phyloP scores from a whole-genome alignment of 1,284 basidiomycete genomes.

The Naganishia liquefaciens region DNA sequence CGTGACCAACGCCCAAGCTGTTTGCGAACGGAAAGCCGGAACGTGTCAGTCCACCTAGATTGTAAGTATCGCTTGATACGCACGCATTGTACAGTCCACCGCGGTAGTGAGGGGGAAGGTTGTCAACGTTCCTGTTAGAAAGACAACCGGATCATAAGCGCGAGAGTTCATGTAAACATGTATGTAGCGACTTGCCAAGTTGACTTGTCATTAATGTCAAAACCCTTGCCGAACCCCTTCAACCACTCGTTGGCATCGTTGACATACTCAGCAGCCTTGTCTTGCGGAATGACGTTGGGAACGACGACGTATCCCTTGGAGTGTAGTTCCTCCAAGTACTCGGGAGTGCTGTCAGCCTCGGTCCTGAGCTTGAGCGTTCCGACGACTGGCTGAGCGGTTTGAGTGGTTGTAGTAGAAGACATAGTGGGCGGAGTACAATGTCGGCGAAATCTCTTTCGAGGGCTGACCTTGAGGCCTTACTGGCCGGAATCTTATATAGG shows the following conservation, averaged over 20 bases:
- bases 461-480: background rate
- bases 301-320: conserved; percentile 42
- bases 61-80: background rate
- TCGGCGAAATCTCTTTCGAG: background rate
- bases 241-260: conserved; percentile 43
- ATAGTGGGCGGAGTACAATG: background rate
- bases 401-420: conserved; percentile 18
- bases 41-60: background rate
- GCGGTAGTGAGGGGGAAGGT: conserved; percentile 31
- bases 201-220: conserved; percentile 45
- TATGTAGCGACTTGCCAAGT: conserved; percentile 38
- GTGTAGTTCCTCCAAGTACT: conserved; percentile 20
- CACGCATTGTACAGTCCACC: conserved; percentile 32
- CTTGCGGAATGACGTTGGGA: conserved; percentile 39
- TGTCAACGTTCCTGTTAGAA: conserved; percentile 30
- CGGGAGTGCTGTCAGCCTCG: conserved; percentile 7
- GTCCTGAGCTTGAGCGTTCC: conserved; percentile 28
- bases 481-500: no score
- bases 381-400: conserved; percentile 7
- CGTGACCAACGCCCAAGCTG: conserved; percentile 48
- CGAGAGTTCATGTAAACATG: background rate
- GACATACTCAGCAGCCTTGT: conserved; percentile 39
- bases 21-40: conserved; percentile 38
- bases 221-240: conserved; percentile 44
- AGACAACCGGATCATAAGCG: background rate